Evolutionary conservation across 495 filamentous ascomycete species (phyloP).

Genomic region (Pyrenula aspistea): DNA sequence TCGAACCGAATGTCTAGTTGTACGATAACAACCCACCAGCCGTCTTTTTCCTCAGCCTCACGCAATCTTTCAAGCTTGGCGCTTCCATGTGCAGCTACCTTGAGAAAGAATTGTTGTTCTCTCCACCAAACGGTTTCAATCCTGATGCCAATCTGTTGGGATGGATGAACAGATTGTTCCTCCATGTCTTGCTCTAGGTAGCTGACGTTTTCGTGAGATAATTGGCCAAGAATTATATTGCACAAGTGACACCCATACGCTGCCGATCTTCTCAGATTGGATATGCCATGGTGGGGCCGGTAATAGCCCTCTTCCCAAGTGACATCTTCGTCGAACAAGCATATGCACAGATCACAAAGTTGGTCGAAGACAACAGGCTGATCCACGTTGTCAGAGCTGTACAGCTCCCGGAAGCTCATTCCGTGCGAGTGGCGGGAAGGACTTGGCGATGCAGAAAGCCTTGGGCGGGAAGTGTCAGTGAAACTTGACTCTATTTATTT

Average conservation of each 20-base stretch:
- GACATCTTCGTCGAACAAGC: neutral
- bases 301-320: neutral
- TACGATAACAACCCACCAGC: neutral
- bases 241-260: neutral
- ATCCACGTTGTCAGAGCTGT: neutral
- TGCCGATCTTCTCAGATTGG: neutral
- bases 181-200: neutral
- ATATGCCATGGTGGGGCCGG: neutral
- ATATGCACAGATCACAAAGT: neutral
- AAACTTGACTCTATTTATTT: neutral
- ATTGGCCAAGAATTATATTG: neutral
- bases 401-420: neutral
- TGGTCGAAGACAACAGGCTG: neutral
- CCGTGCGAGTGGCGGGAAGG: neutral
- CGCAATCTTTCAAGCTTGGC: neutral
- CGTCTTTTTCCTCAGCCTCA: neutral
- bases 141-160: neutral
- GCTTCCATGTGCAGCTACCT: neutral
- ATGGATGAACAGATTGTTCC: neutral
- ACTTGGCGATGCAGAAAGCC: neutral
- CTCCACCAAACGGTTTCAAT: neutral
- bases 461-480: neutral
- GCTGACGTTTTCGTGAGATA: neutral
- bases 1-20: neutral
- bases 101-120: too few species aligned